Evolutionary conservation across 2,329 filamentous ascomycete species (phyloP), one percentile per base, ranked within the genome.

Genomic region (Diaporthe citri): DNA sequence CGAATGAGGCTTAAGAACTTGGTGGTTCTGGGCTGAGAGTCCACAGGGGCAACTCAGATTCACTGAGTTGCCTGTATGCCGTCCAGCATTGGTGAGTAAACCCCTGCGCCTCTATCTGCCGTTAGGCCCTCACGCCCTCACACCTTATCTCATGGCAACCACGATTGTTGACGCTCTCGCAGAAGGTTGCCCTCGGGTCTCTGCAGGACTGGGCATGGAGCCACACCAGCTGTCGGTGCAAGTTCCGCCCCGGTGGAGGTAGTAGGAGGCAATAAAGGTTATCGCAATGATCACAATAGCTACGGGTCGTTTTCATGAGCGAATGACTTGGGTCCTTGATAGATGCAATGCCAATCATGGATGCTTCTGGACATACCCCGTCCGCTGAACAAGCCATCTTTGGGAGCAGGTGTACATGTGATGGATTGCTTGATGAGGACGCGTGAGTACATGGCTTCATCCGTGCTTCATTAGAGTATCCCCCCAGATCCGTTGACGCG

Each of bases 11-110:
- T 52, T 31, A 17, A 20, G 4, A n/a, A 39, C 13, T 52, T 12
- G 22, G 46, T 20, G 46, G 28, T 28, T 52, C 46, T 51, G 46
- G 46, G n/a, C 31, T 10, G 34, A 52, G 46, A 25, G 13, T 9
- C 64, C 64, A 67, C 22, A 36, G 46, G 17, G 64, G 31, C 64
- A 52, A 67, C 64, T 67, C 64, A 67, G 46, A 67, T 20, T 6
- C 3, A 39, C 52, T 6, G 31, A 28, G 41, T 67, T 67, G 62
- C 28, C 64, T 52, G 13, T 4, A 36, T 17, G 31, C 34, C 22
- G 15, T 39, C 17, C 15, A 67, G 64, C 46, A 39, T 20, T 67
- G 64, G 64, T 67, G n/a, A 67, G 64, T n/a, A 25, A 28, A n/a
- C 25, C 22, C 41, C 5, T 12, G 12, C 59, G 28, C 8, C n/a